Evolutionary conservation across 2,329 filamentous ascomycete species (phyloP).

Genomic region (Colletotrichum sp.): DNA sequence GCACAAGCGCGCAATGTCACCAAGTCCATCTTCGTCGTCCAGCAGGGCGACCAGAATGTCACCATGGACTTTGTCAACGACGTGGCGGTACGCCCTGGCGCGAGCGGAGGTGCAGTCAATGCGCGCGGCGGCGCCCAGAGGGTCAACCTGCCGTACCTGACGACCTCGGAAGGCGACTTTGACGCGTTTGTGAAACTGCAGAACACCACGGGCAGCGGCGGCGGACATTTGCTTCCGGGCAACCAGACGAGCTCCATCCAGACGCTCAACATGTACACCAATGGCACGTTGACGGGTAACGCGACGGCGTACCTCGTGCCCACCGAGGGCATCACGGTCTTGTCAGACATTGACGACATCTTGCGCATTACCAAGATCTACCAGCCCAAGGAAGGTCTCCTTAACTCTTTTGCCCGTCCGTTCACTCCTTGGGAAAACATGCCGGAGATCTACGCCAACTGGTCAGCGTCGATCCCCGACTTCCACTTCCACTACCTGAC

Average conservation of each 20-base stretch:
- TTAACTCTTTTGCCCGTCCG: constrained; percentile 77
- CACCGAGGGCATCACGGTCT: constrained; percentile 69
- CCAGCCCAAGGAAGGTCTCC: constrained; percentile 72
- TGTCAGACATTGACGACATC: constrained; percentile 83
- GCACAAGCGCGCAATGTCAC: constrained; percentile 77
- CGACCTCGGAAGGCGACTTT: constrained; percentile 73
- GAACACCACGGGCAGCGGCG: constrained; percentile 56
- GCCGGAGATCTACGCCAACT: constrained; percentile 79
- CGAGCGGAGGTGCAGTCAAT: constrained; percentile 56
- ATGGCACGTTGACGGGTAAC: constrained; percentile 71
- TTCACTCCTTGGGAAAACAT: constrained; percentile 80
- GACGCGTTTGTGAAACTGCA: constrained; percentile 71
- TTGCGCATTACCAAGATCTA: constrained; percentile 84
- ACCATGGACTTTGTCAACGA: constrained; percentile 61
- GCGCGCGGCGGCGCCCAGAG: constrained; percentile 66
- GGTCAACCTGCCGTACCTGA: constrained; percentile 67
- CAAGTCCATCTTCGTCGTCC: constrained; percentile 75
- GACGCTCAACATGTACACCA: constrained; percentile 70
- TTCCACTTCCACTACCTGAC: constrained; percentile 84
- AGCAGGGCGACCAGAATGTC: constrained; percentile 69
- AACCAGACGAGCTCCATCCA: constrained; percentile 71
- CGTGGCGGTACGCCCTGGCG: constrained; percentile 53
- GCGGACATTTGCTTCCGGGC: constrained; percentile 60
- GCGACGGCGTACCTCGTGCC: constrained; percentile 80
- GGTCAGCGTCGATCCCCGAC: constrained; percentile 69